A percentile compares a stretch with the other conserved stretches of the same genome.
These are phyloP conservation scores for Coemansia sp. DNA, from an alignment of 192 early-diverging fungal genomes.

Conservation along the genomic window DNA sequence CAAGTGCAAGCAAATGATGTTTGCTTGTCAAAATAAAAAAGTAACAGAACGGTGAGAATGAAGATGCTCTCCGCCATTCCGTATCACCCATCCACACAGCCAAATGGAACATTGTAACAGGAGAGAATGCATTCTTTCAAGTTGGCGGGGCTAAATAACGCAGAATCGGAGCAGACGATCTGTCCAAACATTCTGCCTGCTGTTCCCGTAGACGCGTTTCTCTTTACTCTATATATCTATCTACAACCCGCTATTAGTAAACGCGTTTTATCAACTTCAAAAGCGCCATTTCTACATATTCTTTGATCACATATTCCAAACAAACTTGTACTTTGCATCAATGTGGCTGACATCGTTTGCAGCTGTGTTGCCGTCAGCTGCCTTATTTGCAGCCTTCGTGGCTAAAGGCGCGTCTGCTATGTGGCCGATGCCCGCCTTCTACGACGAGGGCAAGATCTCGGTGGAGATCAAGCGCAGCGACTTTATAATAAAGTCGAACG, in stretches of 20 bases:
- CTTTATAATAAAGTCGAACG: constrained; percentile 63
- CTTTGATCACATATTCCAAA: neutral
- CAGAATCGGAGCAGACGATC: neutral
- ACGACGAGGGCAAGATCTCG: constrained; percentile 46
- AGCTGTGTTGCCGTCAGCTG: constrained; percentile 7
- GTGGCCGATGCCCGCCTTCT: constrained; percentile 42
- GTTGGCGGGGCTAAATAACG: neutral
- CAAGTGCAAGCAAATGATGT: neutral
- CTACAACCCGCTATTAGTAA: too few species aligned
- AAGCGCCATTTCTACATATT: neutral
- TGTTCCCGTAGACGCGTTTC: too few species aligned
- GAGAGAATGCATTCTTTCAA: constrained; percentile 1
- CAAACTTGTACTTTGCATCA: neutral
- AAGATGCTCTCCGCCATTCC: constrained; percentile 4
- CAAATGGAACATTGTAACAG: neutral
- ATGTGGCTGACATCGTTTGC: constrained; percentile 2
- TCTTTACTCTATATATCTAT: too few species aligned
- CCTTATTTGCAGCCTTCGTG: constrained; percentile 2
- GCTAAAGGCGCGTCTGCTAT: constrained; percentile 5
- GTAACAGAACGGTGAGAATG: neutral
- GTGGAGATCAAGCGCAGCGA: constrained; percentile 57
- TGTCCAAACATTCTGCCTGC: neutral
- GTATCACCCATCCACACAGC: neutral
- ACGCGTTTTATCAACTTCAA: neutral
- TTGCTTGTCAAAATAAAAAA: neutral